These are phyloP conservation scores for Allantophomopsis cytisporea DNA, from an alignment of 2,329 filamentous ascomycete genomes.

Conservation along the genomic window DNA sequence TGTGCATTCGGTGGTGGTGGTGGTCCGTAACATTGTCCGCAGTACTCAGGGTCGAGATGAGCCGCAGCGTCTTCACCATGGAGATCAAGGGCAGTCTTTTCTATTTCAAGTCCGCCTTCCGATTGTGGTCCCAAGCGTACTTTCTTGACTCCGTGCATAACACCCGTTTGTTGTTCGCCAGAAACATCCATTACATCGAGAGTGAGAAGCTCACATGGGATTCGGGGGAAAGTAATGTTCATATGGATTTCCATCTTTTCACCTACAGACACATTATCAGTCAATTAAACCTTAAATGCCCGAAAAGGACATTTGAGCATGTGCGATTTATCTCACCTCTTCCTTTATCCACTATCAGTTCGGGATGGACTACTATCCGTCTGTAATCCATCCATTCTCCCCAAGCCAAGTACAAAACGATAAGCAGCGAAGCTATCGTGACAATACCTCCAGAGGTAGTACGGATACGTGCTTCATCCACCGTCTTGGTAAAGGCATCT, in stretches of 20 bases:
- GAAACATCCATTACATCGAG: conserved; percentile 99
- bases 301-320: no score
- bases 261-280: conserved; percentile 33
- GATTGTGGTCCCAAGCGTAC: conserved; percentile 60
- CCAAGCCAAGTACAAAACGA: conserved; percentile 81
- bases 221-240: conserved; percentile 87
- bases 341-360: conserved; percentile 92
- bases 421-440: conserved; percentile 77
- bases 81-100: conserved; percentile 53
- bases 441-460: conserved; percentile 93
- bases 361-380: conserved; percentile 72
- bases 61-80: conserved; percentile 56
- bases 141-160: conserved; percentile 86
- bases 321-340: conserved; percentile 45
- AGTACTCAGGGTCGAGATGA: conserved; percentile 86
- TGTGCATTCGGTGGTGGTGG: conserved; percentile 52
- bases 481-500: conserved; percentile 97
- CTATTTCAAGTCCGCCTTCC: conserved; percentile 67
- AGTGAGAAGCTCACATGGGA: conserved; percentile 90
- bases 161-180: conserved; percentile 88
- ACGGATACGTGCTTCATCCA: conserved; percentile 92
- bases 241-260: conserved; percentile 99
- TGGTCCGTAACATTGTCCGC: conserved; percentile 86
- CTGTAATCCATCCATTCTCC: conserved; percentile 95
- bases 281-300: background rate